Percentiles rank a stretch among this genome's conserved stretches.
Evolutionary conservation across 2,329 filamentous ascomycete species (phyloP).

Genomic region (Orbilia brochopaga): DNA sequence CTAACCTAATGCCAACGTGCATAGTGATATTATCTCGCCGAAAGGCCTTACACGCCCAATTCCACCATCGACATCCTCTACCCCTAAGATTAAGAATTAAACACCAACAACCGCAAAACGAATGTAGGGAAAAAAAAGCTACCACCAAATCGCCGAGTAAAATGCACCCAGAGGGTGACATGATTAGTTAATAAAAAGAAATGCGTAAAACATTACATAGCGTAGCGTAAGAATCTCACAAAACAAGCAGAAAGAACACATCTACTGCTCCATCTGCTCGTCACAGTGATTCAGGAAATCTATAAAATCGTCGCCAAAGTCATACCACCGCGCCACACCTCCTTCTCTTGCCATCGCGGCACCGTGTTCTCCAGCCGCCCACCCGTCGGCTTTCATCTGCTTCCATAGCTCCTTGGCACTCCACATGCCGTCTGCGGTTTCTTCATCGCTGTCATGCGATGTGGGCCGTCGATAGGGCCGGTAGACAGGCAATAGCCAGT

Average conservation of each 20-base stretch:
- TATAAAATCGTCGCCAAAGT: slow-evolving; percentile 45
- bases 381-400: slow-evolving; percentile 35
- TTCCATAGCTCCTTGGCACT: slow-evolving; percentile 35
- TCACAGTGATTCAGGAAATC: slow-evolving; percentile 40
- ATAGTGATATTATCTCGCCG: too few relatives aligned
- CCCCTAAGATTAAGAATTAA: not conserved
- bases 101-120: not conserved
- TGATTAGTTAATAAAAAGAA: slow-evolving; percentile 23
- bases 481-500: slow-evolving; percentile 41
- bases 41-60: not conserved
- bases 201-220: slow-evolving; percentile 20
- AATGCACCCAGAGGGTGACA: not conserved
- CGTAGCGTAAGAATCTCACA: slow-evolving; percentile 26
- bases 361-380: slow-evolving; percentile 26
- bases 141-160: slow-evolving; percentile 1
- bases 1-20: not conserved
- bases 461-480: slow-evolving; percentile 36
- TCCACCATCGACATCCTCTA: not conserved
- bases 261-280: slow-evolving; percentile 11
- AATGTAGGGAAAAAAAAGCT: not conserved
- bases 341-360: slow-evolving; percentile 45
- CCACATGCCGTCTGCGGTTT: slow-evolving; percentile 37
- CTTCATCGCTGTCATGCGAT: slow-evolving; percentile 39
- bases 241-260: not conserved
- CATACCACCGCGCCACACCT: slow-evolving; percentile 38